Base-by-base conservation (phyloP, 108 stramenopile genomes). In the Hondaea fermentalgiana region DNA sequence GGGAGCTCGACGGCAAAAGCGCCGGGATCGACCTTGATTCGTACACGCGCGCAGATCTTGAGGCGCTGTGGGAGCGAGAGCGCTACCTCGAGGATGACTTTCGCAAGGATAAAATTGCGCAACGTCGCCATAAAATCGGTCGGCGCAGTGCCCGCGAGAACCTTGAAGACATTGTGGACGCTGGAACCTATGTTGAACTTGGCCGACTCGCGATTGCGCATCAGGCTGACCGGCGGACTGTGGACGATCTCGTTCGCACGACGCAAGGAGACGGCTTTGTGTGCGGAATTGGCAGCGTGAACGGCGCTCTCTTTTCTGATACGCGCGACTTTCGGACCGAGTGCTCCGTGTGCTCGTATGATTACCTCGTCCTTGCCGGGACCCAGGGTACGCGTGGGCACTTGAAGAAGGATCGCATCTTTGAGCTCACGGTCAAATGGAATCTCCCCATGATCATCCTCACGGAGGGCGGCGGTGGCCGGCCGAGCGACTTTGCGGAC, bases 381-480 rank as follows among this genome's bases (percentile, higher is more conserved):
- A 90, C 89, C 5, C 89, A 90, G 44, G 89, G 89, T 14, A 58
- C 29, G 45, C 59, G 76, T 45, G 59, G 72, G 28, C 89, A 90
- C 64, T 19, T 23, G 5, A 90, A 90, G 83, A 87, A 87, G 28
- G 89, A 90, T 23, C 87, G 89, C 8, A 58, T 58, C 58, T 83
- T 90, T 87, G 89, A 90, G 45, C 21, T 90, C 23, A 60, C 87
- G 21, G 19, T 8, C 3, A 29, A 55, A 8, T 49, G 58, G 28
- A 59, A 47, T 16, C 64, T 90, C n/a, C 89, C 89, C 47, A 71
- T 87, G 35, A 60, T 90, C 25, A 12, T 90, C 3, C 60, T 90
- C 29, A 60, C 89, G 5, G 89, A 90, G 35, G 89, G 89, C 10
- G 89, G 89, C 44, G 89, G 89, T 5, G 89, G 89, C n/a, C 89